Evolutionary conservation across 2,329 filamentous ascomycete species (phyloP), one percentile per base, ranked within the genome.

Genomic region (Akanthomyces lecanii): DNA sequence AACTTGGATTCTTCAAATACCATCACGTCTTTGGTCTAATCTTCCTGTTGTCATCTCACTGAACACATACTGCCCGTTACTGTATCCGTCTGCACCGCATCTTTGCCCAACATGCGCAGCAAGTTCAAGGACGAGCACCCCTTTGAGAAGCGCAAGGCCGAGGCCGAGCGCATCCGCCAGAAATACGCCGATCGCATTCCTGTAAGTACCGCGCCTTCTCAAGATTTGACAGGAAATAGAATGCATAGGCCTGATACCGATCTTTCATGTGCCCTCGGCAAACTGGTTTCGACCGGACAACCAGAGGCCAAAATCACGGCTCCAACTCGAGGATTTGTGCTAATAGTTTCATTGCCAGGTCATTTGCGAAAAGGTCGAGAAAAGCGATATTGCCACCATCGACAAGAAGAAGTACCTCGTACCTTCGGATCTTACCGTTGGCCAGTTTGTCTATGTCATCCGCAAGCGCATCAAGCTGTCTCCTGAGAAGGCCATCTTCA

Each of bases 121-220:
- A 98, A 98, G 88, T 99, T 99, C 81, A 99, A 99, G 92, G 95
- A 99, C 89, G 95, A 98, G 87, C 95, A 98, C 79, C 92, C 92
- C 72, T 98, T 98, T 78, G 95, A 98, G 89, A 99, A 99, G 91
- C 92, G 95, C 83, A 97, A 98, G 91, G 95, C 95, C 69, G 95
- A 99, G 83, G 95, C 95, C 76, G 95, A 99, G 85, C 93, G 95
- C 79, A 97, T 97, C 78, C 92, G 95, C 70, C 93, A 97, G 84
- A 99, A 99, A 82, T 99, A 99, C 78, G 88, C 92, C 71, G 95
- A 99, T 78, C 92, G 95, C 73, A 99, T 99, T 80, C 95, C 95
- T 58, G 95, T 97, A 87, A 77, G 92, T 87, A 65, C 48, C 59
- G n/a, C 38, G 50, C n/a, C 51, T 52, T 10, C 25, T 18, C 40